Evolutionary conservation across 495 filamentous ascomycete genomes (phyloP), one percentile per base, ranked within the genome.

Genomic region (Talaromyces wortmannii): DNA sequence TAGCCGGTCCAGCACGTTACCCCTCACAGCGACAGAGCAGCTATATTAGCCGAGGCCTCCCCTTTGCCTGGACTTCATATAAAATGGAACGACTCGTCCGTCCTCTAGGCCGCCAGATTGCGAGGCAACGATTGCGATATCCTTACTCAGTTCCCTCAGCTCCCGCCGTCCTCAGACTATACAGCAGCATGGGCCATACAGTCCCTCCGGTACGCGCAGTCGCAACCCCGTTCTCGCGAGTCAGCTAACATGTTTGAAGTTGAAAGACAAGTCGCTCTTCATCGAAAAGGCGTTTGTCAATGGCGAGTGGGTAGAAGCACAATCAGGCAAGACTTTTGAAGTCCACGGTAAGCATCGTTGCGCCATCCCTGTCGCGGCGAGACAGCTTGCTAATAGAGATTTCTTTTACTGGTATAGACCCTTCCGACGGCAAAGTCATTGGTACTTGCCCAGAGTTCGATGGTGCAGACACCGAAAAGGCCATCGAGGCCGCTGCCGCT

Each of bases 241-340:
- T 48, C 58, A 40, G 11, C 55, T 56, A 49, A 50, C 8, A 44
- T 50, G 36, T 46, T 42, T 29, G 15, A 57, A 89, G 89, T 82
- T 96, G 62, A 91, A 87, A 71, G 91, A 95, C 61, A 79, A 81
- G 30, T 89, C 88, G 4, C 81, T 96, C 23, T 83, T 95, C 63
- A 91, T 90, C 67, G 73, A 88, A 56, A 88, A 90, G 59, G 83
- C 80, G 58, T 96, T 91, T 63, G 84, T 96, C 59, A 90, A 95
- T 69, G 89, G 89, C 61, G 82, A 91, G 73, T 96, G 88, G 86
- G 77, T 94, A 48, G 78, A 75, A 52, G 84, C 89, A 42, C 75
- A 80, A 59, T 90, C 87, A 1, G 85, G 85, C 46, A 82, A 90
- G 68, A 92, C 88, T 17, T 96, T 96, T 61, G 80, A 90, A 52